Evolutionary conservation across 202 grass and related monocot genomes (phyloP).

Genomic region (Cymbopogon flexuosus): DNA sequence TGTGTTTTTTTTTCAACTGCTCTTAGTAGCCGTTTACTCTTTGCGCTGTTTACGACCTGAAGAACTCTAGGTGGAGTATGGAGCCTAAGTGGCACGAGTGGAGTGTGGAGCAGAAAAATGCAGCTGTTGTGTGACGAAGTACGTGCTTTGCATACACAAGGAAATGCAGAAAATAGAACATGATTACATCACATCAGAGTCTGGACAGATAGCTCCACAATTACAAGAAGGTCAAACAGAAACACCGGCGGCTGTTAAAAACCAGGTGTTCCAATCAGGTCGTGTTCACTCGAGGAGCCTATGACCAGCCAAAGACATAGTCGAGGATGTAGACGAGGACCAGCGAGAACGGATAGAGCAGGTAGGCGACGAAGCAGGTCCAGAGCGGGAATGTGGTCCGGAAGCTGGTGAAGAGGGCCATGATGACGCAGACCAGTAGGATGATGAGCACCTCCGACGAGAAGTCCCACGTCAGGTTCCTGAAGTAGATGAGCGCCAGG

Average conservation of each 20-base stretch:
- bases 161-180: neutral
- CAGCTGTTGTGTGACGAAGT: neutral
- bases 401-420: constrained; percentile 91
- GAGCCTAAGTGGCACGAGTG: neutral
- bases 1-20: no score
- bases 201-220: constrained; percentile 27
- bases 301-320: constrained; percentile 77
- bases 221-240: constrained; percentile 7
- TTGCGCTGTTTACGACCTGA: no score
- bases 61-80: no score
- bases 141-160: neutral
- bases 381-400: constrained; percentile 80
- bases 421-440: constrained; percentile 65
- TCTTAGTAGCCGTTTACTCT: no score
- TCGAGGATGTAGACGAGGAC: constrained; percentile 71
- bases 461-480: constrained; percentile 85
- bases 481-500: constrained; percentile 69
- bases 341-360: constrained; percentile 68
- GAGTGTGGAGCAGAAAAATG: neutral
- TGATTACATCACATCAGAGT: constrained; percentile 10
- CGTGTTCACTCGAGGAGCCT: constrained; percentile 1
- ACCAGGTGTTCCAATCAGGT: neutral
- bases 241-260: neutral
- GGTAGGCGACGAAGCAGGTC: constrained; percentile 70
- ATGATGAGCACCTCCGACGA: constrained; percentile 84